Base-by-base conservation (phyloP, 768 basidiomycete genomes). In the Lentinula sp. region DNA sequence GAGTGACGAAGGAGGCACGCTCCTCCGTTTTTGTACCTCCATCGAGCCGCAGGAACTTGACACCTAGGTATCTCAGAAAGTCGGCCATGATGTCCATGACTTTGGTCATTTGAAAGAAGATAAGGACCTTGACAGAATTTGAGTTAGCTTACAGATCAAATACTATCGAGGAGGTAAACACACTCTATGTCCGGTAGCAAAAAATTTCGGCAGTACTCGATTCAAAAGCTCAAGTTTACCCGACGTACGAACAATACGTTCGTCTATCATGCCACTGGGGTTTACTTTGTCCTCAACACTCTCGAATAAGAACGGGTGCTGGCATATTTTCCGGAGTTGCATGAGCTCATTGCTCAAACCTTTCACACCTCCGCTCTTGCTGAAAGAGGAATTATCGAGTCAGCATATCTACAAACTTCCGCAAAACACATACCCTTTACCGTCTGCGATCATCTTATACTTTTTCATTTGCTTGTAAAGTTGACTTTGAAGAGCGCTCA, bases 101-200 rank as follows among this genome's bases (percentile, higher is more conserved):
- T 69, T 94, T 92, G 15, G 95, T 98, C 97, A 98, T 98, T 75
- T 99, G 97, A 87, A 98, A 98, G 85, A 99, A 98, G 67, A 99
- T 98, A 60, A 99, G 85, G 50, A 96, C 93, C 91, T 94, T 64
- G 0, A 60, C 32, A 50, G 36, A 39, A 55, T 13, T 60, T 53
- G 48, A 60, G 59, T n/a, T 54, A 62, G 46, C 57, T 46, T 18
- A 48, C n/a, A 46, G 28, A 7, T 23, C 48, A 20, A 36, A 32
- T 5, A 58, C n/a, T 51, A 5, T 15, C 13, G 13, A 46, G 45
- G 23, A 57, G 62, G 10, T 23, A 39, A 28, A 65, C 83, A 51
- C 69, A 92, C 93, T 70, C 95, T 86, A 77, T 98, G 97, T 4
- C 89, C 91, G 6, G 91, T 93, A 6, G 83, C 75, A 68, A 98